These are phyloP conservation scores for Isabelozyma rhagii DNA, from an alignment of 805 yeast species.

Conservation along the genomic window DNA sequence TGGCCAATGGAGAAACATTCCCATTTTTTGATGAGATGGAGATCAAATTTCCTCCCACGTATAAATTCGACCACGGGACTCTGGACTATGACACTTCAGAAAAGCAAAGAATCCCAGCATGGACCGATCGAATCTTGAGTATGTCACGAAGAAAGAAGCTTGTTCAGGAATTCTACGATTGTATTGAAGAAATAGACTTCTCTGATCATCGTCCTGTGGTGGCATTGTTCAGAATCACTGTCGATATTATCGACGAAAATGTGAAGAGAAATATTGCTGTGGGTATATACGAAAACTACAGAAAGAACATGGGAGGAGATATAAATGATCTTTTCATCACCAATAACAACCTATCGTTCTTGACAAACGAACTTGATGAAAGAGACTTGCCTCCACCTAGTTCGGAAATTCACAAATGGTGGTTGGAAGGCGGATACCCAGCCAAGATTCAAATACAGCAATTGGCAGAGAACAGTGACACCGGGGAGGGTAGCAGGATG, in stretches of 20 bases:
- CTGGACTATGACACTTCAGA: constrained; percentile 82
- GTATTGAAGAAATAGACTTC: constrained; percentile 54
- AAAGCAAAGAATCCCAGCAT: constrained; percentile 90
- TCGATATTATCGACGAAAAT: constrained; percentile 63
- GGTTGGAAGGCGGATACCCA: constrained; percentile 77
- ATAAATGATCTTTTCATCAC: constrained; percentile 32
- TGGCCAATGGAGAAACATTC: constrained; percentile 69
- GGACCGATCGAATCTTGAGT: constrained; percentile 91
- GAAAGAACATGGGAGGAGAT: constrained; percentile 44
- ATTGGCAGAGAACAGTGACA: constrained; percentile 24
- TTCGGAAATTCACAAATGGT: constrained; percentile 81
- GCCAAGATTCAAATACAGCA: constrained; percentile 63
- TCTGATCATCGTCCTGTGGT: constrained; percentile 92
- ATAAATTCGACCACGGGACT: constrained; percentile 89
- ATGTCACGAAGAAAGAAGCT: constrained; percentile 53
- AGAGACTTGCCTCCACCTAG: constrained; percentile 82
- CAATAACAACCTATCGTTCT: constrained; percentile 19
- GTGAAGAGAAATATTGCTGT: constrained; percentile 53
- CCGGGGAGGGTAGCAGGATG: constrained; percentile 15
- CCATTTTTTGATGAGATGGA: constrained; percentile 80
- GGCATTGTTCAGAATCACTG: constrained; percentile 62
- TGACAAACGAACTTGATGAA: constrained; percentile 26
- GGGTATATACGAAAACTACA: constrained; percentile 55
- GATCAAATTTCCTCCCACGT: constrained; percentile 84
- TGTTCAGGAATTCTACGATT: constrained; percentile 57